These are phyloP conservation scores for Diaporthe ilicicola DNA, from an alignment of 2,329 filamentous ascomycete genomes.

Conservation along the genomic window DNA sequence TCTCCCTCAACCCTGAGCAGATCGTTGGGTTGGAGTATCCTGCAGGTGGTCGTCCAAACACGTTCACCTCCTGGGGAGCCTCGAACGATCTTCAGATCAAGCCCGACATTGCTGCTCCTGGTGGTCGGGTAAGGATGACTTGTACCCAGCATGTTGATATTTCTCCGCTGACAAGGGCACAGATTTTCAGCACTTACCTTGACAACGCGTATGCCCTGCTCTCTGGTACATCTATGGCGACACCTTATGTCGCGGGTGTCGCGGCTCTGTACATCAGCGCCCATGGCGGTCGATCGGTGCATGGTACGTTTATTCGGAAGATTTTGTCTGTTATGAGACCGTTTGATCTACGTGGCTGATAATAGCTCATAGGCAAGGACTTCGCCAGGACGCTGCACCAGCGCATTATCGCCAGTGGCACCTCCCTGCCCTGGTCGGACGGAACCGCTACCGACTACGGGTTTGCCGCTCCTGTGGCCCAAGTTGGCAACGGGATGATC, in stretches of 20 bases:
- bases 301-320: slow-evolving; percentile 32
- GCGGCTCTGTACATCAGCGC: slow-evolving; percentile 49
- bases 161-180: background rate
- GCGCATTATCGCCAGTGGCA: slow-evolving; percentile 46
- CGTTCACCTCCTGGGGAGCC: slow-evolving; percentile 53
- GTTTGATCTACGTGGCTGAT: background rate
- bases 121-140: slow-evolving; percentile 39
- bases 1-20: slow-evolving; percentile 29
- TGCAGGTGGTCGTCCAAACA: slow-evolving; percentile 47
- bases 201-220: slow-evolving; percentile 47
- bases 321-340: no score
- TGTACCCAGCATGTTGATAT: no score
- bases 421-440: slow-evolving; percentile 42
- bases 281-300: slow-evolving; percentile 43
- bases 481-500: slow-evolving; percentile 51
- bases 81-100: slow-evolving; percentile 53
- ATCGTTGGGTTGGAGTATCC: slow-evolving; percentile 11
- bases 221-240: slow-evolving; percentile 59
- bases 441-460: slow-evolving; percentile 36
- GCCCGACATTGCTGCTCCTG: slow-evolving; percentile 53
- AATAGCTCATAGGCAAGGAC: slow-evolving; percentile 31
- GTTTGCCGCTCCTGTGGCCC: slow-evolving; percentile 46
- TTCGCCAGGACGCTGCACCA: slow-evolving; percentile 42
- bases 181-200: slow-evolving; percentile 56
- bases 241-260: slow-evolving; percentile 54